Evolutionary conservation across 441 rosid species (phyloP), one percentile per base, ranked within the genome.

Genomic region (Jatropha multifida): DNA sequence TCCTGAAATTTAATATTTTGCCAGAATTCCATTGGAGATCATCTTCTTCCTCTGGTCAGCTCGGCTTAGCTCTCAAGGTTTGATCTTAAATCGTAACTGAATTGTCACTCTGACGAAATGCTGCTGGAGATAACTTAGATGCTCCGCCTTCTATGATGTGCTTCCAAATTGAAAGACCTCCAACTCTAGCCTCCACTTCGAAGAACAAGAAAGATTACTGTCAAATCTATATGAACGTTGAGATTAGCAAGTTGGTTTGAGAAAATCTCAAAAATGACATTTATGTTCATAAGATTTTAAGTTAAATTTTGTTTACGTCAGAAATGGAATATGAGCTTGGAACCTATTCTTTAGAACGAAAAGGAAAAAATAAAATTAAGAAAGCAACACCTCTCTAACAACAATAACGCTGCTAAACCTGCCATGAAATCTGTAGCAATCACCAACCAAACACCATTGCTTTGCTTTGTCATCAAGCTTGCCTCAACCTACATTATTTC

Each of bases 361-460:
- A 55, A 18, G 1, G 3, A 54, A 17, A 54, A 54, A 17, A 1
- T 3, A 17, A 54, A 0, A 2, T 14, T 0, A 54, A 54, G 3
- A 68, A 32, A 32, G 1, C 32, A 32, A 32, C 32, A 32, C 2
- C 32, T 26, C 41, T 4, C 20, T 66, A 18, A 13, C 52, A 18
- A 68, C 14, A 70, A 40, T 5, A 62, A 2, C 15, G n/a, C 1
- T 7, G 14, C 38, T 37, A 66, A 58, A 58, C 38, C 72, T 13
- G 56, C 69, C 84, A 46, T 26, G 42, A 60, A 68, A 71, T 74
- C 67, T 61, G 63, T 67, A 56, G 66, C 80, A 46, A 73, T 81
- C 83, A 74, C 65, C 49, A 52, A 75, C 79, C 78, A 65, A 61
- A 60, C 74, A 37, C 49, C 63, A 66, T 83, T 76, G 66, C 86